A percentile compares a stretch with the other conserved stretches of the same genome.
Conservation (phyloP, 148 eudicot genomes). For the Selenicereus undatus region DNA sequence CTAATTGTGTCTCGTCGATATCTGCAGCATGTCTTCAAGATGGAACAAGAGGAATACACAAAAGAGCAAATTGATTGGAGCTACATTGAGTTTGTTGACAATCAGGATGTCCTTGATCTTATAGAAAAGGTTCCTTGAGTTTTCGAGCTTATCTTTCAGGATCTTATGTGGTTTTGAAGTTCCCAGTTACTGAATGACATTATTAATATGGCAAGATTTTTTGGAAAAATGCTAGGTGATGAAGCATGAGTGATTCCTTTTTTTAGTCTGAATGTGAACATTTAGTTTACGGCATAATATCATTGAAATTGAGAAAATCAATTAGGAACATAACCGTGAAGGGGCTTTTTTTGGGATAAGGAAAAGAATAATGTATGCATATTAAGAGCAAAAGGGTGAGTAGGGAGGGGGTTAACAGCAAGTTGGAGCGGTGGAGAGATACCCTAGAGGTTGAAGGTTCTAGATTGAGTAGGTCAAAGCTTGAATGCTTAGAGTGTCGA, state of each 20-base stretch:
- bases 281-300: not conserved
- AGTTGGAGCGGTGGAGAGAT: too few species aligned
- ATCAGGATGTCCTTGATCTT: constrained; percentile 99
- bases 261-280: not conserved
- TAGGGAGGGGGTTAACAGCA: too few species aligned
- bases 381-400: too few species aligned
- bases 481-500: too few species aligned
- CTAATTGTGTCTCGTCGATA: not conserved
- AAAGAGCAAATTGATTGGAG: constrained; percentile 98
- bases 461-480: too few species aligned
- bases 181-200: constrained; percentile 1
- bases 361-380: too few species aligned
- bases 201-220: not conserved
- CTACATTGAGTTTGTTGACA: constrained; percentile 97
- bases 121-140: constrained; percentile 72
- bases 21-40: constrained; percentile 91
- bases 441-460: too few species aligned
- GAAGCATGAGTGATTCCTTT: not conserved
- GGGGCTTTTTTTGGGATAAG: too few species aligned
- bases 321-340: not conserved
- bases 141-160: constrained; percentile 5
- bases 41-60: constrained; percentile 99
- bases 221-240: not conserved
- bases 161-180: not conserved
- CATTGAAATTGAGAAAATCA: not conserved